Evolutionary conservation across 169 alveolate species (phyloP), one percentile per base, ranked within the genome.

Genomic region (Cryptosporidium bovis): DNA sequence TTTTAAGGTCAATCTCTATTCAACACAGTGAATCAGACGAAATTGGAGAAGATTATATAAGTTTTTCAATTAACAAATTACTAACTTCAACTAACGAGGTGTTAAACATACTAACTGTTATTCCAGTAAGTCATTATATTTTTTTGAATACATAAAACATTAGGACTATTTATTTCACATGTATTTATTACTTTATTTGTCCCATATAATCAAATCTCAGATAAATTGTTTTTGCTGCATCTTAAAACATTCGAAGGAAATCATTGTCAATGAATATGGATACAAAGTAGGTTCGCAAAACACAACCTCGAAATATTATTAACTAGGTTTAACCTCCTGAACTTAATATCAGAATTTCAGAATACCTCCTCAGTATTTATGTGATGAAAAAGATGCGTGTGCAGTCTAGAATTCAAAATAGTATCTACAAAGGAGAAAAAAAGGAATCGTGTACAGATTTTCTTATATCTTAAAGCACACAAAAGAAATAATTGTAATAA

Each of bases 281-380:
- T 77, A 44, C 18, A 56, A 77, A 66, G 87, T 77, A 60, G 36
- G 87, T 13, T 36, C 13, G 10, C 10, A 40, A 24, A 8, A 40
- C 48, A 40, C 48, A 40, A 58, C 12, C 10, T 13, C 15, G n/a
- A 34, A 20, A 36, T 64, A 50, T 12, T 7, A 10, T 12, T 51
- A 53, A 4, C 1, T 55, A 60, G 24, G 24, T 0, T 44, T 77
- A 12, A 40, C 34, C 20, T 16, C 40, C 15, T 55, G 36, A 40
- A 53, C 3, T 34, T 40, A 40, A 40, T 8, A 8, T 55, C 24
- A 71, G 84, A 56, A 71, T 2, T 71, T 71, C 29, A 29, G 20
- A 55, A 55, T 71, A n/a, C 84, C 84, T 4, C 34, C 67, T 36
- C 58, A 31, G 31, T 71, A 71, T 55, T 71, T 58, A 34, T 71